Percentiles rank a stretch among this genome's conserved stretches.
Conservation (phyloP, 1,139 yeast genomes). For the Neolecta irregularis region DNA sequence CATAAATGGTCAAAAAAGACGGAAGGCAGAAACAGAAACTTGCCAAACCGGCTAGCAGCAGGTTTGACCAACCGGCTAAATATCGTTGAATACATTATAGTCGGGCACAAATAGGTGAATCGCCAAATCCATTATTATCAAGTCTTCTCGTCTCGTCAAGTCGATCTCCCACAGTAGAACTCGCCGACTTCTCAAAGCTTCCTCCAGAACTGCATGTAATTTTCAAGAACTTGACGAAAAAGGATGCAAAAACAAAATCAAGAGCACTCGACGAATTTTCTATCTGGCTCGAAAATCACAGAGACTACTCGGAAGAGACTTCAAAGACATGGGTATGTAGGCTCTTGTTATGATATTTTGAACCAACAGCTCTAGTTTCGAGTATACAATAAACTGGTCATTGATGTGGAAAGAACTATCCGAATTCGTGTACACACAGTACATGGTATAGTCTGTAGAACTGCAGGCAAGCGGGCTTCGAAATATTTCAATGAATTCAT, state of each 20-base stretch:
- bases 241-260: constrained; percentile 72
- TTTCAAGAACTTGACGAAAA: constrained; percentile 60
- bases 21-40: no score
- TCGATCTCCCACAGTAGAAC: not conserved
- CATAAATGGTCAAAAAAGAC: no score
- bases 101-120: no score
- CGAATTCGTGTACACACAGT: constrained; percentile 8
- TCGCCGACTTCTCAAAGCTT: constrained; percentile 1
- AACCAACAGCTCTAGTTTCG: not conserved
- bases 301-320: constrained; percentile 23
- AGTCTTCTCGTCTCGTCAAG: no score
- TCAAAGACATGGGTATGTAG: not conserved
- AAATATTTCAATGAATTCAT: constrained; percentile 5
- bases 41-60: no score
- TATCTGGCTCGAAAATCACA: constrained; percentile 21
- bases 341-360: no score
- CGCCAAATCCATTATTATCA: no score
- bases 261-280: constrained; percentile 53
- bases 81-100: no score
- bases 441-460: constrained; percentile 1
- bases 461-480: constrained; percentile 6
- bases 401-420: constrained; percentile 7
- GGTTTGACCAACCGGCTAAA: no score
- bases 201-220: constrained; percentile 33
- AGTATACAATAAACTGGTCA: constrained; percentile 3